Conservation (phyloP, 1,284 basidiomycete genomes). For the Ustilago crameri region DNA sequence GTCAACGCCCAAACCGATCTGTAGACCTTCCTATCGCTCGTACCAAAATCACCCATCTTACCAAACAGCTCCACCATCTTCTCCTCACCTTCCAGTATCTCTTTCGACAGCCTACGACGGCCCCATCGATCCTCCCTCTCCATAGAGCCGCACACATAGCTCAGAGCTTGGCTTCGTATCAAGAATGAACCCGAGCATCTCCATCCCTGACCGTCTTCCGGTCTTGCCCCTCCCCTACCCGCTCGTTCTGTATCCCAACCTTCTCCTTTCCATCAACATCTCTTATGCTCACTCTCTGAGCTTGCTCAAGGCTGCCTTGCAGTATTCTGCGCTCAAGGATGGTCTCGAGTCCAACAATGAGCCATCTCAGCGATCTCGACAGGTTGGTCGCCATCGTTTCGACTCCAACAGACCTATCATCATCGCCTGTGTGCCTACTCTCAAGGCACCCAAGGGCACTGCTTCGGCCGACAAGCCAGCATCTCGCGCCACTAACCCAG, state of each 20-base stretch:
- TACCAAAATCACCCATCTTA: too few relatives aligned
- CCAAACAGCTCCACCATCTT: too few relatives aligned
- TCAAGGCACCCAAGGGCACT: slow-evolving; percentile 49
- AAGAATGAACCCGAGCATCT: slow-evolving; percentile 46
- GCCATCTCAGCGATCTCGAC: slow-evolving; percentile 16
- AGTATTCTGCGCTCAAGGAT: slow-evolving; percentile 44
- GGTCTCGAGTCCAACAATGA: slow-evolving; percentile 39
- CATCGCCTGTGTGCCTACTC: slow-evolving; percentile 60
- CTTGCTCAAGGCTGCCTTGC: slow-evolving; percentile 65
- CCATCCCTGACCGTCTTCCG: slow-evolving; percentile 59
- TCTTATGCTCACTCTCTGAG: slow-evolving; percentile 62
- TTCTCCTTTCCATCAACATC: slow-evolving; percentile 64
- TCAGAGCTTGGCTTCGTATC: neutral
- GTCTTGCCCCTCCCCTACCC: slow-evolving; percentile 65
- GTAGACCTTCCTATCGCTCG: too few relatives aligned
- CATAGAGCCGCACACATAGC: neutral
- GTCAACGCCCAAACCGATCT: too few relatives aligned
- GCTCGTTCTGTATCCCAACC: slow-evolving; percentile 63
- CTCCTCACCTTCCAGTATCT: too few relatives aligned
- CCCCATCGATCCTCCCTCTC: neutral
- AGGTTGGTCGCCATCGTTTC: slow-evolving; percentile 16
- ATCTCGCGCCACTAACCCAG: slow-evolving; percentile 43
- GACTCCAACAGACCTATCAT: slow-evolving; percentile 55
- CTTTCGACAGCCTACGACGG: neutral
- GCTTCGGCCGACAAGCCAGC: slow-evolving; percentile 43